Conservation (phyloP, 1,139 yeast genomes). For the Candida freyschussii region DNA sequence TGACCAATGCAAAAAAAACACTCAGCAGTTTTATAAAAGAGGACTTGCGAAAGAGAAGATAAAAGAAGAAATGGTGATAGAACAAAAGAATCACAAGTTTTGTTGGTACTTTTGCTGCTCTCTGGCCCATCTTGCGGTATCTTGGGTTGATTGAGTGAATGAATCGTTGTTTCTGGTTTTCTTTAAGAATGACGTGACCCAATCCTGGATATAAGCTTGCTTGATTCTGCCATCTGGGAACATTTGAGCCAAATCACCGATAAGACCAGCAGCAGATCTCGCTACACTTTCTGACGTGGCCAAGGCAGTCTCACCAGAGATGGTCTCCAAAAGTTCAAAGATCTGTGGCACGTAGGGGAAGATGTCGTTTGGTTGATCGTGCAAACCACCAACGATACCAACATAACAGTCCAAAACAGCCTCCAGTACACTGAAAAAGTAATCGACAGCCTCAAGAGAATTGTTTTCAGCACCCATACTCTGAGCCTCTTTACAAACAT, state of each 20-base stretch:
- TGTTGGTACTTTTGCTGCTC: constrained; percentile 49
- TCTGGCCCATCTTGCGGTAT: constrained; percentile 95
- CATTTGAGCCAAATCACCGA: constrained; percentile 91
- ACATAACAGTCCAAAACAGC: constrained; percentile 92
- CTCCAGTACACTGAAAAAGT: constrained; percentile 67
- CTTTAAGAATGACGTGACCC: constrained; percentile 77
- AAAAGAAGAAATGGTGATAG: neutral
- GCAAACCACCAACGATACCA: constrained; percentile 87
- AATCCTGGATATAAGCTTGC: constrained; percentile 58
- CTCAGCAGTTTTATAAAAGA: neutral
- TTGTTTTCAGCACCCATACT: constrained; percentile 46
- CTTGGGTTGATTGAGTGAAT: constrained; percentile 65
- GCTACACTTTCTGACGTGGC: constrained; percentile 60
- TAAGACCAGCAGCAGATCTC: constrained; percentile 76
- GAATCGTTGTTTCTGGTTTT: constrained; percentile 60
- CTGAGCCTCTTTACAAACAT: constrained; percentile 41
- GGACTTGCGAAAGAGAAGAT: neutral
- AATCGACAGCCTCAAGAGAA: constrained; percentile 73
- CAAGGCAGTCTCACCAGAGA: constrained; percentile 58
- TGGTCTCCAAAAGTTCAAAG: constrained; percentile 59
- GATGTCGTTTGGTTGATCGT: constrained; percentile 61
- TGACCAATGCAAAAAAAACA: neutral
- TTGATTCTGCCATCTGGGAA: constrained; percentile 71
- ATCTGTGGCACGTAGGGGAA: constrained; percentile 63
- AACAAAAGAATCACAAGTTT: neutral